Base-by-base conservation (phyloP, 805 yeast species). In the Zygosaccharomyces gambellarensis region DNA sequence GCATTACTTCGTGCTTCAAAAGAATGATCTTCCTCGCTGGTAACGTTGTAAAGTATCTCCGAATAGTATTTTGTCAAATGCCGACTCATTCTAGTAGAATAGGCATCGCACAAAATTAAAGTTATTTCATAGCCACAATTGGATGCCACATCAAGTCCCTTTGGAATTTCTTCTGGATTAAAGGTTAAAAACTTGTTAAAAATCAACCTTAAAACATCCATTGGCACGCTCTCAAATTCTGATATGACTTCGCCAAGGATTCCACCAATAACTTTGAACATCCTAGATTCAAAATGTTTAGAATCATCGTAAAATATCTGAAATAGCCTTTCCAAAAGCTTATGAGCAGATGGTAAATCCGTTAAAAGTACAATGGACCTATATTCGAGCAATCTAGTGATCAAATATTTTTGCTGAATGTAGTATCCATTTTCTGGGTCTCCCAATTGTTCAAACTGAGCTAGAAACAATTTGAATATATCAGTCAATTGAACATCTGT, bases 31-130 rank as follows among this genome's bases (percentile, higher is more conserved):
- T 63, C 23, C 11, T 59, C 62, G 28, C 49, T 60, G 27, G 53
- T 63, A 12, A 74, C 73, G 36, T 80, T 85, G 58, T 82, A 82
- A 8, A 89, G 63, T 51, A 81, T 73, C 58, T 89, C 96, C 0
- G 95, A 83, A 54, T 88, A 86, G 56, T 83, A 84, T 61, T 83
- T 90, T 2, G 95, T 85, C 30, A 87, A 72, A 52, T 81, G 80
- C 54, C 95, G 77, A 12, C 92, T 79, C 76, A 90, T 74, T 52
- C 89, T 74, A 53, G 86, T 95, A 1, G 81, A 65, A 56, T 87
- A 86, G 1, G 80, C 71, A 49, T 80, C 82, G 61, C 96, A 88
- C 2, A 90, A 75, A 11, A 78, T 72, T 32, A 84, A 62, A 5
- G 90, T 80, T 57, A 88, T 76, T 36, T 77, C 78, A 61, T 84